Percentiles rank a stretch among this genome's conserved stretches.
These are phyloP conservation scores for Bryoglossum gracile DNA, from an alignment of 495 filamentous ascomycete species.

Conservation along the genomic window DNA sequence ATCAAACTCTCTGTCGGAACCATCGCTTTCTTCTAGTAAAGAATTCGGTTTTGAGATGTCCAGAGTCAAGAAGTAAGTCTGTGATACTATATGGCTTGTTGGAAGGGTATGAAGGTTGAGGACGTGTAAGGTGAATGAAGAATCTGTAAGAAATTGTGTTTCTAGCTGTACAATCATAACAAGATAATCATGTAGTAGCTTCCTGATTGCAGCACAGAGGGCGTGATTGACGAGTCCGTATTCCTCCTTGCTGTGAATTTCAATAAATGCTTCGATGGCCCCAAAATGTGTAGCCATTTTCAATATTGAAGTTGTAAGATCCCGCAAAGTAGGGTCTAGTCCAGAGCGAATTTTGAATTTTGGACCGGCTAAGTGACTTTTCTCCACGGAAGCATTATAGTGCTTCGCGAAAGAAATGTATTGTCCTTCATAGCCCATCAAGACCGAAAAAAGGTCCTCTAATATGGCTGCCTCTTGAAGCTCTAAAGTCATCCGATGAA, in stretches of 20 bases:
- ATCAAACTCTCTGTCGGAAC: slow-evolving; percentile 70
- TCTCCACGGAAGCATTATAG: slow-evolving; percentile 78
- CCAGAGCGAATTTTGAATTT: slow-evolving; percentile 71
- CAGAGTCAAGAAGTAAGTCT: slow-evolving; percentile 77
- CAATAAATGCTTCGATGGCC: slow-evolving; percentile 85
- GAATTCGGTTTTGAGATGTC: slow-evolving; percentile 84
- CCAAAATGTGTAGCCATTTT: slow-evolving; percentile 93
- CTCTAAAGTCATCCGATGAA: slow-evolving; percentile 66
- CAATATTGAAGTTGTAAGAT: slow-evolving; percentile 79
- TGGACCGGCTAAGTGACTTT: slow-evolving; percentile 76
- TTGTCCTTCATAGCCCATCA: slow-evolving; percentile 96
- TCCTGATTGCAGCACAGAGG: slow-evolving; percentile 85
- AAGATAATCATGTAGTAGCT: slow-evolving; percentile 85
- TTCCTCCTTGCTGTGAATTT: slow-evolving; percentile 86
- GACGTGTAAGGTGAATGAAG: slow-evolving; percentile 85
- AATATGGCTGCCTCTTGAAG: slow-evolving; percentile 79
- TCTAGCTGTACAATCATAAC: slow-evolving; percentile 92
- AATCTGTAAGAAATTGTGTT: slow-evolving; percentile 78
- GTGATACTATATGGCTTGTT: slow-evolving; percentile 80
- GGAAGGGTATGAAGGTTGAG: slow-evolving; percentile 86
- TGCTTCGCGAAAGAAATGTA: slow-evolving; percentile 79
- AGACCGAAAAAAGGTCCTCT: slow-evolving; percentile 86
- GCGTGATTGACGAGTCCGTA: slow-evolving; percentile 96
- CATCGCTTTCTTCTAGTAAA: slow-evolving; percentile 80
- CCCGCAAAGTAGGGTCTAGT: slow-evolving; percentile 82